Base-by-base conservation (phyloP, 768 basidiomycete genomes). In the Leucosporidium creatinivorum region DNA sequence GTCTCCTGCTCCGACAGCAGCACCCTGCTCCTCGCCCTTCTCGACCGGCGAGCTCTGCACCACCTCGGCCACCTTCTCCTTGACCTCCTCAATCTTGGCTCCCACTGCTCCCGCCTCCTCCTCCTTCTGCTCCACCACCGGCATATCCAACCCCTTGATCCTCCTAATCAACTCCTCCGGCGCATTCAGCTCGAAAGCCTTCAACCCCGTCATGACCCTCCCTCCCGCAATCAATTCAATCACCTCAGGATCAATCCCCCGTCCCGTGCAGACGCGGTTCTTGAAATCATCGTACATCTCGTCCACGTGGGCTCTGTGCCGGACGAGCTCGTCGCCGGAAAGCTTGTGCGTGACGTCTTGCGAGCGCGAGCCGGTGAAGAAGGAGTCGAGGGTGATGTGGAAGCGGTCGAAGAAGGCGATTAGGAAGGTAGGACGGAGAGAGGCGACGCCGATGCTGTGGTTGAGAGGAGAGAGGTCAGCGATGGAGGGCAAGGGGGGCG, bases 211-310 rank as follows among this genome's bases (percentile, higher is more conserved):
- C 66, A 73, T 68, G 21, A 76, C 75, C 39, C 74, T 56, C 13
- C 75, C 75, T 12, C 75, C 75, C 25, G 75, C 75, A 26, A 76
- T 67, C 3, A 36, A 44, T 47, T 76, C 71, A 26, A 76, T 72
- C 51, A 71, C 60, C n/a, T 73, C 72, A 3, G 49, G 48, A 25
- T 55, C 30, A 26, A 76, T 69, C n/a, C 63, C 68, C 13, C 75
- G 47, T 8, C 75, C 74, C 1, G 66, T 62, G 54, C 69, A 69
- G 0, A 76, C 75, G 1, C 70, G 56, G 19, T 48, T n/a, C 65
- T 74, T 73, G 66, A 76, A 76, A 39, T 69, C 66, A 18, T 47
- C 66, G 62, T 76, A 76, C 66, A 73, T 75, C 44, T 66, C 69
- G 60, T 76, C 75, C 23, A 75, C 68, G 56, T 68, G 61, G 4